These are phyloP conservation scores for Gymnopus androsaceus DNA, from an alignment of 1,284 basidiomycete species.

Conservation along the genomic window DNA sequence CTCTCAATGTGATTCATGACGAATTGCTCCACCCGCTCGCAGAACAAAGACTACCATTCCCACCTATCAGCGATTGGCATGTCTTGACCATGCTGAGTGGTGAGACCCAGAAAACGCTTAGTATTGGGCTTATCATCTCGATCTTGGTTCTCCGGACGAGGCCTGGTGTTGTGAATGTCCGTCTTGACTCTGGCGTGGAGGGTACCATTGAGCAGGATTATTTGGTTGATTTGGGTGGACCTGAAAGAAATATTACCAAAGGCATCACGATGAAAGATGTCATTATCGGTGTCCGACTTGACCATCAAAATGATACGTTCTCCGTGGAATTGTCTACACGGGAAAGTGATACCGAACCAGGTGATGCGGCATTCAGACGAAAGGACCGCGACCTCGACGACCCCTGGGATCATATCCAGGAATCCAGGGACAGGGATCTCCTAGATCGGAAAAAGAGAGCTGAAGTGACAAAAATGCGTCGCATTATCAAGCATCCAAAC, in stretches of 20 bases:
- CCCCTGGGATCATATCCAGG: slow-evolving; percentile 73
- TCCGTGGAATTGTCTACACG: slow-evolving; percentile 80
- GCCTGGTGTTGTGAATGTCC: slow-evolving; percentile 56
- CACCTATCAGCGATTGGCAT: slow-evolving; percentile 73
- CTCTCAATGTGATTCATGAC: slow-evolving; percentile 84
- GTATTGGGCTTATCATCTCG: slow-evolving; percentile 82
- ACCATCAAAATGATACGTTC: slow-evolving; percentile 66
- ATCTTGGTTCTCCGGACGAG: slow-evolving; percentile 71
- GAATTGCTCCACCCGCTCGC: slow-evolving; percentile 88
- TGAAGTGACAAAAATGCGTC: slow-evolving; percentile 74
- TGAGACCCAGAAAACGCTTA: slow-evolving; percentile 82
- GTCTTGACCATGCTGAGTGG: slow-evolving; percentile 95
- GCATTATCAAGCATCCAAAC: slow-evolving; percentile 97
- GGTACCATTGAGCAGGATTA: slow-evolving; percentile 76
- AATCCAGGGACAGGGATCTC: slow-evolving; percentile 73
- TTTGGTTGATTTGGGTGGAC: slow-evolving; percentile 56
- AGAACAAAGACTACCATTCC: slow-evolving; percentile 77
- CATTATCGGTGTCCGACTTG: slow-evolving; percentile 73
- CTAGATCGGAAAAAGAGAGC: slow-evolving; percentile 83
- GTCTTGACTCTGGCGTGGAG: slow-evolving; percentile 92
- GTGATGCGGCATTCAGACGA: slow-evolving; percentile 66
- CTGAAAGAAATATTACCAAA: slow-evolving; percentile 49
- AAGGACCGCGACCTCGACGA: slow-evolving; percentile 55
- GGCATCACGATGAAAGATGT: slow-evolving; percentile 84
- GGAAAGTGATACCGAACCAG: slow-evolving; percentile 65